Evolutionary conservation across 2,329 filamentous ascomycete genomes (phyloP), one percentile per base, ranked within the genome.

Genomic region (Fusarium foetens): DNA sequence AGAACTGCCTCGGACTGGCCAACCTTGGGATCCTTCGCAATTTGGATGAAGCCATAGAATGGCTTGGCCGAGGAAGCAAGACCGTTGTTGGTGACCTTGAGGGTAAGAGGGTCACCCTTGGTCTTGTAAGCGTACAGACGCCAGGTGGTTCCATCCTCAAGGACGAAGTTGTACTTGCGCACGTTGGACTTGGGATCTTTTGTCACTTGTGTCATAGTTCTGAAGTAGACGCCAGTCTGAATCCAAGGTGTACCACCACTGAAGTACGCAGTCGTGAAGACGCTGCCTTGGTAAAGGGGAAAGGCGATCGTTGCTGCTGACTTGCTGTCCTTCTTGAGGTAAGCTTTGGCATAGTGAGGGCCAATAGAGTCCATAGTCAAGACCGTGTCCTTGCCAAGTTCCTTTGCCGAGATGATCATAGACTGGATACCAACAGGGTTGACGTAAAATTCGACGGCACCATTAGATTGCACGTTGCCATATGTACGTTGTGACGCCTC

Each of bases 211-310:
- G 87, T 90, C 52, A 98, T 84, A 23, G 87, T 90, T 63, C 87
- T 86, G 84, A 95, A 97, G 67, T 91, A 92, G 4, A 96, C 88
- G 2, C 90, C 90, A 27, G 91, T 92, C 74, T 95, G 90, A 46
- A 98, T 86, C 8, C 91, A 78, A 1, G 95, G 95, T 12, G 89
- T 91, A 1, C 90, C 86, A 35, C 90, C 89, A 59, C 86, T 86
- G 81, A 95, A 98, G 23, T 92, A 81, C 1, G 87, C 95, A 8
- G 95, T 98, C 23, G 97, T 85, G 75, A 94, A 97, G 0, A 90
- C 92, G 90, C 97, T 96, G 16, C 96, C 96, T 78, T 98, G 95
- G 0, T 97, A 90, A 12, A 98, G 79, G 0, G 95, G 94, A 72
- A 97, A 94, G 0, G 89, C 91, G 25, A 98, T 87, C 3, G 87